Evolutionary conservation across 495 filamentous ascomycete species (phyloP).

Genomic region (Articulospora tetracladia): DNA sequence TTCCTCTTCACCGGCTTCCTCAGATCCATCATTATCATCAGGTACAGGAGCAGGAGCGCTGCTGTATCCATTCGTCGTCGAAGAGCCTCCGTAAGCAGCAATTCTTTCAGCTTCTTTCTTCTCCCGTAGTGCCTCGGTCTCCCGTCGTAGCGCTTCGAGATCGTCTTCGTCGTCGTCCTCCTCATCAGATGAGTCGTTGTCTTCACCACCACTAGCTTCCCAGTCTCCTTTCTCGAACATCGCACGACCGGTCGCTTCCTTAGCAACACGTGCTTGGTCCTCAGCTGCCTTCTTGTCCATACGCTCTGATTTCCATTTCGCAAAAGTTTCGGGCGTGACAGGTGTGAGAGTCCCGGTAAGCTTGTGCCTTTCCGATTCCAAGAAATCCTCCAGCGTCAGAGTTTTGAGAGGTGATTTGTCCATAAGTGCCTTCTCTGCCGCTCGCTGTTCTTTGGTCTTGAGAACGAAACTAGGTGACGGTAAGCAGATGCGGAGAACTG

Average conservation of each 20-base stretch:
- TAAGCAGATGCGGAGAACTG: slow-evolving; percentile 24
- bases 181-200: slow-evolving; percentile 49
- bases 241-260: slow-evolving; percentile 91
- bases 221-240: slow-evolving; percentile 97
- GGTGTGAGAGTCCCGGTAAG: slow-evolving; percentile 87
- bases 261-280: slow-evolving; percentile 78
- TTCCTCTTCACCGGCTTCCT: slow-evolving; percentile 22
- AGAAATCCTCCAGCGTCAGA: slow-evolving; percentile 93
- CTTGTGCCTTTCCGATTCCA: slow-evolving; percentile 92
- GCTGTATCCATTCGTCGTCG: slow-evolving; percentile 21
- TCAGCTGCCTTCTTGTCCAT: slow-evolving; percentile 94
- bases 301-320: slow-evolving; percentile 88
- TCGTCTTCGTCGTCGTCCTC: slow-evolving; percentile 69
- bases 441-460: slow-evolving; percentile 96
- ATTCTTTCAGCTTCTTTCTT: slow-evolving; percentile 60
- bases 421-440: slow-evolving; percentile 93
- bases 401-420: slow-evolving; percentile 95
- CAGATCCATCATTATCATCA: slow-evolving; percentile 18
- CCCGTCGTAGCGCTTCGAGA: slow-evolving; percentile 66
- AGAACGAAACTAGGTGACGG: slow-evolving; percentile 69
- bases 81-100: slow-evolving; percentile 27
- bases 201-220: slow-evolving; percentile 66
- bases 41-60: slow-evolving; percentile 6
- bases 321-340: slow-evolving; percentile 87
- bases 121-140: slow-evolving; percentile 63